Evolutionary conservation across 306 rosid species (phyloP), one percentile per base, ranked within the genome.

Genomic region (Trifolium fragiferum): DNA sequence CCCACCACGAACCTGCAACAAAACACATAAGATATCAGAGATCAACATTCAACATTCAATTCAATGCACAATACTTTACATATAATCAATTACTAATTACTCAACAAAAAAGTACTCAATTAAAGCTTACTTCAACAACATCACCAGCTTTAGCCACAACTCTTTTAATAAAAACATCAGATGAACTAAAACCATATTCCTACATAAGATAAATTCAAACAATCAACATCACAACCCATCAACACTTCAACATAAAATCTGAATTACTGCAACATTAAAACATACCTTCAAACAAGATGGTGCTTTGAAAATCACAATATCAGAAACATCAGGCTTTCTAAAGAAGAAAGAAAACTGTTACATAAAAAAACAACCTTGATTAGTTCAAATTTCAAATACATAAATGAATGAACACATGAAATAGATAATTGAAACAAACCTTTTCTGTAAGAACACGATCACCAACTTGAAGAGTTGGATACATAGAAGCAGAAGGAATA

Each of bases 61-160:
- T n/a, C n/a, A n/a, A n/a, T n/a, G 12, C 40, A 44, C 40, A 41
- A 44, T 16, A 72, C 35, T 10, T 64, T 6, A 8, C 57, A 60
- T 47, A 1, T 15, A 11, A 43, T 66, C 8, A 47, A 62, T 72
- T 47, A 23, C 10, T 49, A 53, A 72, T 73, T 16, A 25, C 23
- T 49, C 35, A 53, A 55, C 64, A 50, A 4, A 54, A 6, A 60
- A n/a, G 0, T 1, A 55, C 9, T 47, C 20, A 21, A 23, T 20
- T 14, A 44, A 58, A 7, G 8, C 87, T 82, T 81, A 92, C 99
- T 74, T 92, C 93, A 60, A 94, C 96, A 72, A 27, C 64, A 64
- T 94, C 99, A 66, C 99, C 99, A 74, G 92, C 97, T 83, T 84
- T 90, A 20, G 99, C 99, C 63, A 94, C 99, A 62, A 94, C 75